Base-by-base conservation (phyloP, 257 asterid genomes). In the Avicennia marina region DNA sequence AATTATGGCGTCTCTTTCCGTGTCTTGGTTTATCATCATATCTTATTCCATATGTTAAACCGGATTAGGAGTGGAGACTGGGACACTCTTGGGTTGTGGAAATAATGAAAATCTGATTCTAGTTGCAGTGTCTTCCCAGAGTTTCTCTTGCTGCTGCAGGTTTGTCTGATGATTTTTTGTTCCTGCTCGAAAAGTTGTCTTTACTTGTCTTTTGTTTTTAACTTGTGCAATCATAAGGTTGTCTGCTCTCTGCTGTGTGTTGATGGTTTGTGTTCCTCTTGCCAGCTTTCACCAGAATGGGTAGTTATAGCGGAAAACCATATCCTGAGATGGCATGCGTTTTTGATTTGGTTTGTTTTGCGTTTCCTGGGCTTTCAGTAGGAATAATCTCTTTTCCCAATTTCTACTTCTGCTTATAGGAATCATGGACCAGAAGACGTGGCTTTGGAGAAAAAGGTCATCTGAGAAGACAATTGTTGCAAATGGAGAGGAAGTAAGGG, bases 371-470 rank as follows among this genome's bases (percentile, higher is more conserved):
- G 13, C 22, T 41, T 52, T 27, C 16, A 10, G 15, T 11, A 16
- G 31, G 22, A 22, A 20, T 26, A 19, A 13, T 31, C 6, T 47
- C 36, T 36, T 19, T 55, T 49, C 42, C 55, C 11, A 4, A 42
- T 6, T 65, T 7, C 11, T 55, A 62, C 18, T 17, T 32, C 19
- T 7, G 61, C n/a, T n/a, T n/a, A n/a, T n/a, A 71, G 58, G 50
- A 66, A 61, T 26, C 25, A 90, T 90, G 98, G 98, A 87, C 64
- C 95, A 87, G 68, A 90, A 82, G 76, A 44, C 76, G 27, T 87
- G 98, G 98, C 79, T 87, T 3, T 87, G 98, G 96, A 84, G 73
- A 56, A 90, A 76, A 60, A 76, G 73, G 65, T 69, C 84, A 21
- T 71, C 87, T 1, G 96, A 84, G 84, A 87, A 90, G 77, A 70